Evolutionary conservation across 2,329 filamentous ascomycete species (phyloP).

Genomic region (Trichoderma breve): DNA sequence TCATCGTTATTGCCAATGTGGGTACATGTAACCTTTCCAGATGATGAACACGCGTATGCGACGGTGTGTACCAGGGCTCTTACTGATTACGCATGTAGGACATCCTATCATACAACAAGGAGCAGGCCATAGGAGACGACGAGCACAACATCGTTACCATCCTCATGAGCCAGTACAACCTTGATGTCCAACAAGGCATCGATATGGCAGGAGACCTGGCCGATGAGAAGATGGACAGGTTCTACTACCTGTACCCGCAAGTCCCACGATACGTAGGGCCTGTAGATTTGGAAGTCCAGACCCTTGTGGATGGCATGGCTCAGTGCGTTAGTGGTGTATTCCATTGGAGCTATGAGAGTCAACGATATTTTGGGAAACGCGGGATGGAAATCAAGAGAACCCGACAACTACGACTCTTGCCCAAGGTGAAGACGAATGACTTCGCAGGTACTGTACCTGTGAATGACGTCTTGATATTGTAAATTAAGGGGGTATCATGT

Average conservation of each 20-base stretch:
- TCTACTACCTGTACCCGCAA: not conserved
- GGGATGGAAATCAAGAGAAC: not conserved
- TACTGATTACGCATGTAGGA: not conserved
- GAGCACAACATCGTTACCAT: not conserved
- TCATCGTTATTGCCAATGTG: not conserved
- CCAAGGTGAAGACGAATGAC: not conserved
- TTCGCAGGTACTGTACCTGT: not conserved
- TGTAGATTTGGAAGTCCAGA: not conserved
- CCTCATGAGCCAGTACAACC: not conserved
- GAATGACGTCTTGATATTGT: not conserved
- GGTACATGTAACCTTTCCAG: not conserved
- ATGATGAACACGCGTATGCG: not conserved
- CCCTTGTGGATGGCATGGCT: not conserved
- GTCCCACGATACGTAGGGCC: not conserved
- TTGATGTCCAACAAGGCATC: not conserved
- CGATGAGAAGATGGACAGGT: not conserved
- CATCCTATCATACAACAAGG: not conserved
- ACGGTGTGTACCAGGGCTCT: not conserved
- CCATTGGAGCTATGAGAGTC: not conserved
- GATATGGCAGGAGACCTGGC: not conserved
- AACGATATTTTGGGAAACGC: not conserved
- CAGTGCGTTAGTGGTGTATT: not conserved
- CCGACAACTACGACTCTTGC: not conserved
- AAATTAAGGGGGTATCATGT: not conserved
- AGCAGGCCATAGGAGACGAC: not conserved